Conservation (phyloP, 2,329 filamentous ascomycete species). For the Cladosporium sp. region DNA sequence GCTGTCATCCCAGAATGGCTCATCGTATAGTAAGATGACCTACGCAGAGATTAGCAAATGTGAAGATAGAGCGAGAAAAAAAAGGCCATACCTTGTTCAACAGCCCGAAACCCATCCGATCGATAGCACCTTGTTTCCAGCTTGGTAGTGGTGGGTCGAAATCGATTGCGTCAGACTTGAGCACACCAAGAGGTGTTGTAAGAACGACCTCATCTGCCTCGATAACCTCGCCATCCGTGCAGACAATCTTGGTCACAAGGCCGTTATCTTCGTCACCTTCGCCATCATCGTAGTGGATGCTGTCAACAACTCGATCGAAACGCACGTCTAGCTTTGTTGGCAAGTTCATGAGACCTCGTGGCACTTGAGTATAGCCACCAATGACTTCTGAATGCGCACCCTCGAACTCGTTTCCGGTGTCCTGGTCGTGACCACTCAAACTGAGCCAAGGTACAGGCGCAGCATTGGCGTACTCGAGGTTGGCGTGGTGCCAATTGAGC, state of each 20-base stretch:
- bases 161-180: constrained; percentile 78
- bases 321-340: constrained; percentile 76
- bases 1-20: constrained; percentile 85
- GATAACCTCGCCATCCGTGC: constrained; percentile 72
- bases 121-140: constrained; percentile 80
- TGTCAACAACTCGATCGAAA: constrained; percentile 70
- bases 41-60: constrained; percentile 30
- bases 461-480: constrained; percentile 96
- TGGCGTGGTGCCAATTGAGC: constrained; percentile 97
- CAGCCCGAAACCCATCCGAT: constrained; percentile 84
- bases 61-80: background rate
- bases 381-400: constrained; percentile 90
- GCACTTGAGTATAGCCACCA: constrained; percentile 90
- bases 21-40: constrained; percentile 81
- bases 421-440: constrained; percentile 91
- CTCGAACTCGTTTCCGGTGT: constrained; percentile 96
- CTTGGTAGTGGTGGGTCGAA: constrained; percentile 88
- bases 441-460: constrained; percentile 84
- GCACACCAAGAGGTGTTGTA: constrained; percentile 84
- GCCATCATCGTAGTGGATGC: constrained; percentile 61
- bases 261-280: constrained; percentile 32
- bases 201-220: constrained; percentile 90
- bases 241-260: constrained; percentile 63
- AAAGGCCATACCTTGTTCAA: constrained; percentile 71
- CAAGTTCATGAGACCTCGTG: constrained; percentile 77